Evolutionary conservation across 768 basidiomycete genomes (phyloP).

Genomic region (Tricholoma bakamatsutake): DNA sequence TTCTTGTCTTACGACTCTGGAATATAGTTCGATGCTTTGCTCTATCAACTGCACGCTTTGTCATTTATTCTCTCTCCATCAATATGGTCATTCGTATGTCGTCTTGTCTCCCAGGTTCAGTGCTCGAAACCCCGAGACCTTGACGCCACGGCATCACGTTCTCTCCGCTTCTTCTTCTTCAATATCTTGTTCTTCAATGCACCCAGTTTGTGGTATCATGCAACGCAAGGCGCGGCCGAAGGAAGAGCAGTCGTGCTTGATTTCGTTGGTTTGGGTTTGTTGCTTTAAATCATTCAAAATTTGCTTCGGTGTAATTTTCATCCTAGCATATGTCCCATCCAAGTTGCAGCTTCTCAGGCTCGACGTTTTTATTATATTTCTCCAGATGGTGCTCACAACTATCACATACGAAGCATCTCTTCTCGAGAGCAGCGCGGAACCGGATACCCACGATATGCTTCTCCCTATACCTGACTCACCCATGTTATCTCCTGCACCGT

Average conservation of each 20-base stretch:
- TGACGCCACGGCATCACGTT: constrained; percentile 42
- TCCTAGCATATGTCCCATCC: constrained; percentile 54
- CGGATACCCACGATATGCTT: constrained; percentile 35
- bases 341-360: constrained; percentile 59
- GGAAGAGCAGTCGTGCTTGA: constrained; percentile 67
- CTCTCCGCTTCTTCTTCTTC: constrained; percentile 64
- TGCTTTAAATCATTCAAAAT: neutral
- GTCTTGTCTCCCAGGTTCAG: constrained; percentile 57
- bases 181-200: constrained; percentile 54
- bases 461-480: constrained; percentile 24
- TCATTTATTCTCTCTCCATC: constrained; percentile 77
- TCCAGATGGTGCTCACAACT: constrained; percentile 61
- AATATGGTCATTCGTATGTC: constrained; percentile 46
- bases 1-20: constrained; percentile 7
- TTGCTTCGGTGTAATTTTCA: neutral
- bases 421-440: constrained; percentile 31
- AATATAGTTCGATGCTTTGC: constrained; percentile 58
- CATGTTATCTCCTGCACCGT: constrained; percentile 16
- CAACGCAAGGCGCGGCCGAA: constrained; percentile 42
- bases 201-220: constrained; percentile 58
- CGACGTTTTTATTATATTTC: constrained; percentile 59
- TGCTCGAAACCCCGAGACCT: constrained; percentile 64
- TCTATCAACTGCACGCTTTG: constrained; percentile 68
- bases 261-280: constrained; percentile 73
- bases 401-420: constrained; percentile 62